Base-by-base conservation (phyloP, 1,284 basidiomycete genomes). In the Apiotrichum sp. region DNA sequence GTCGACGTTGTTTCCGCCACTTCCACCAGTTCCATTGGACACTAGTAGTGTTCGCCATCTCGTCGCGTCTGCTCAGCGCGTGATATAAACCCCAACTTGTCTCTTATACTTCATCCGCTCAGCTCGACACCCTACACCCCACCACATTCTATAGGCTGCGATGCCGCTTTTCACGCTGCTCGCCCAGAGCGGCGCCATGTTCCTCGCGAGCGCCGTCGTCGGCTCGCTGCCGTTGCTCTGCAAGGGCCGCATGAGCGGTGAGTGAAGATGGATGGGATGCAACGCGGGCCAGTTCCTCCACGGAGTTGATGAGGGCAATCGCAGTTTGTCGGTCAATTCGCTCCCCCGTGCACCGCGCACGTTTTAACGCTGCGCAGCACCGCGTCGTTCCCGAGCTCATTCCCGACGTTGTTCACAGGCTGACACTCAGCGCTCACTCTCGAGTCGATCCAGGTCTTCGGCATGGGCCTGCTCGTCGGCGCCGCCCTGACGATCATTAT, bases 401-500 rank as follows among this genome's bases (percentile, higher is more conserved):
- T 22, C 22, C 22, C 22, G 22, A 22, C 22, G 22, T 22, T 22
- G 36, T 38, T 13, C 36, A 38, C 7, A 38, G 8, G 40, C 33
- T 31, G 11, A 52, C 35, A 29, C 16, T 10, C 51, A 67, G 72
- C 88, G 81, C 80, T 77, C 73, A 70, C 58, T 73, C 73, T 88
- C 53, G 82, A 84, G 42, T 78, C 80, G 34, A 76, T 91, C 38
- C 84, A 85, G 8, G 82, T 83, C 39, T 72, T 90, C 31, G 86
- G 89, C 29, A 87, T 86, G 34, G 92, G 92, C n/a, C 76, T 96
- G 16, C 80, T 96, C 31, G 81, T 95, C 31, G 92, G 92, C 13
- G 87, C 91, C 6, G 90, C 90, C 0, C 76, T 96, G 62, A 89
- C 89, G 9, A 84, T 96, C 34, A 89, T 96, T 67, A 87, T 96